A percentile compares a stretch with the other conserved stretches of the same genome.
phyloP scores from a whole-genome alignment of 306 rosid genomes.

The Benincasa hispida region DNA sequence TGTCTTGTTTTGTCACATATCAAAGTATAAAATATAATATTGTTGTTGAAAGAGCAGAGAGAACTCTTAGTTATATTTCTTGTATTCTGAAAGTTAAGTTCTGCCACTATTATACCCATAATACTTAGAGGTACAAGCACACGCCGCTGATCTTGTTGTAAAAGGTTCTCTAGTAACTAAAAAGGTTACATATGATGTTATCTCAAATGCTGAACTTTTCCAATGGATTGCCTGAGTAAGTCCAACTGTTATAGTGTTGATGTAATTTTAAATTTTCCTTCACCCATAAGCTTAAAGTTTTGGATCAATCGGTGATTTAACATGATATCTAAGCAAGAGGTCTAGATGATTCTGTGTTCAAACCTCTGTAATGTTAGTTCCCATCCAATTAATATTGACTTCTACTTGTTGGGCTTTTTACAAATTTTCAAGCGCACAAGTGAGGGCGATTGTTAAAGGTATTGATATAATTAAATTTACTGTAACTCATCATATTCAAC shows the following conservation, averaged over 20 bases:
- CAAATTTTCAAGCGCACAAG: too few relatives aligned
- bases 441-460: too few relatives aligned
- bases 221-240: neutral
- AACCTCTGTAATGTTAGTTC: too few relatives aligned
- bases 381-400: too few relatives aligned
- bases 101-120: neutral
- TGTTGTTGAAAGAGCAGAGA: neutral
- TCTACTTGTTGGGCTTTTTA: too few relatives aligned
- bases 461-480: too few relatives aligned
- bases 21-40: neutral
- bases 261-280: too few relatives aligned
- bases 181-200: neutral
- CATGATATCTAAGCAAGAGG: too few relatives aligned
- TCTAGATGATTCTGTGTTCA: too few relatives aligned
- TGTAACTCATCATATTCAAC: too few relatives aligned
- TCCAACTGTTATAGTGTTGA: neutral
- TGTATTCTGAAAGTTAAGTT: neutral
- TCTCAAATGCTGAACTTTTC: neutral
- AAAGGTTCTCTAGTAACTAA: neutral
- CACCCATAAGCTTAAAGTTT: too few relatives aligned
- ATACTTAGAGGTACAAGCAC: neutral
- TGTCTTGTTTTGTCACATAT: neutral
- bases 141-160: neutral
- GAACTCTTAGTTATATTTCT: neutral
- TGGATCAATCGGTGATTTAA: too few relatives aligned